Base-by-base conservation (phyloP, 2,329 filamentous ascomycete species). In the Alternaria arborescens region DNA sequence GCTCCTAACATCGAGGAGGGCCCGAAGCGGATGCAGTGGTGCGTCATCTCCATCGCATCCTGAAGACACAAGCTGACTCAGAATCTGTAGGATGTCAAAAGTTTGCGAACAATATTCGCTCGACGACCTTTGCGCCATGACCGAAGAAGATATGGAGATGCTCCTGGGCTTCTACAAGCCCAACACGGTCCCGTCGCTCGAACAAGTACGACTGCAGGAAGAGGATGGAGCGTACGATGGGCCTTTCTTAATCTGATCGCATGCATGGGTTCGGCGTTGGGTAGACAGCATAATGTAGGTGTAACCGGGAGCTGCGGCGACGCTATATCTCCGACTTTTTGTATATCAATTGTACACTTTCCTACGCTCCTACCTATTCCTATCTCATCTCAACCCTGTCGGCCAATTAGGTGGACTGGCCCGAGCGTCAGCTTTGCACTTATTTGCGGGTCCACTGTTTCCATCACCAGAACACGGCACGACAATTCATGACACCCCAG, bases 11-110 rank as follows among this genome's bases (percentile, higher is more conserved):
- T 83, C 2, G 88, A 90, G 53, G 91, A 96, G 59, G 91, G 93
- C 0, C 89, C 91, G 1, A 96, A 93, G 82, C 84, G 94, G 61
- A 98, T 98, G 94, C 86, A 89, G 67, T 98, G 94, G 91, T 92
- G 75, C 38, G 65, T 52, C 24, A 5, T 30, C 11, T 5, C 22
- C 8, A 18, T 26, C 26, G 7, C 24, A 28, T 11, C n/a, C 10
- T 3, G 11, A n/a, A 28, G 2, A 5, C 8, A 2, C 7, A 8
- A 20, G 50, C 76, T 82, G 58, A 83, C 71, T 38, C 30, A n/a
- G 30, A 42, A 12, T 12, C 16, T 11, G 14, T 65, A 93, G 91
- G 93, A 98, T 98, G 91, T 93, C 89, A 48, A 90, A 88, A 66
- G 92, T 98, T 36, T 97, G 94, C 81, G 93, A 97, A 70, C 85